These are phyloP conservation scores for Fusarium chlamydosporum DNA, from an alignment of 2,329 filamentous ascomycete genomes.

Conservation along the genomic window DNA sequence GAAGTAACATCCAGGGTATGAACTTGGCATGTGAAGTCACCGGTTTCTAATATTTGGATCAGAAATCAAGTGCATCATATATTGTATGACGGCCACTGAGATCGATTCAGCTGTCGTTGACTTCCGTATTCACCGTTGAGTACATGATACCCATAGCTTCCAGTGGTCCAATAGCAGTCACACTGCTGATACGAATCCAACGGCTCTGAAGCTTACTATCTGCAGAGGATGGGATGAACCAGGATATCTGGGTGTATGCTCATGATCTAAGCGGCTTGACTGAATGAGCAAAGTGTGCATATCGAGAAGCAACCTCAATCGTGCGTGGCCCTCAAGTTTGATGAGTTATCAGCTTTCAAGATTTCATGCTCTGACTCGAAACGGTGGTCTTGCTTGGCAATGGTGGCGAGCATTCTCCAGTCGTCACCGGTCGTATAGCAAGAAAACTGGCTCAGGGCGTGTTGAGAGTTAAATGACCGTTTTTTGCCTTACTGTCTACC, in stretches of 20 bases:
- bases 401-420: no score
- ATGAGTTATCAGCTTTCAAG: background rate
- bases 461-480: background rate
- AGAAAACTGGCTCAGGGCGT: background rate
- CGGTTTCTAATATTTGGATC: background rate
- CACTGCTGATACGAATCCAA: slow-evolving; percentile 4
- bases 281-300: background rate
- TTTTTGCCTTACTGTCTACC: no score
- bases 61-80: background rate
- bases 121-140: background rate
- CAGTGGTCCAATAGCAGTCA: background rate
- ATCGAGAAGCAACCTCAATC: background rate
- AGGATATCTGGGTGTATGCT: background rate
- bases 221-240: background rate
- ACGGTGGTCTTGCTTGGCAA: background rate
- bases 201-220: background rate
- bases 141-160: background rate
- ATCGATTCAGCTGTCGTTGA: background rate
- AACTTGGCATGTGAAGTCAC: background rate
- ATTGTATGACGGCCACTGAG: background rate
- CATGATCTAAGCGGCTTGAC: slow-evolving; percentile 20
- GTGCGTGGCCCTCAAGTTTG: background rate
- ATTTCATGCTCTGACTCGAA: background rate
- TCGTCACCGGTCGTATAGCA: background rate
- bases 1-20: background rate